Conservation (phyloP, 176 grass and related monocot species). For the Puya raimondii region DNA sequence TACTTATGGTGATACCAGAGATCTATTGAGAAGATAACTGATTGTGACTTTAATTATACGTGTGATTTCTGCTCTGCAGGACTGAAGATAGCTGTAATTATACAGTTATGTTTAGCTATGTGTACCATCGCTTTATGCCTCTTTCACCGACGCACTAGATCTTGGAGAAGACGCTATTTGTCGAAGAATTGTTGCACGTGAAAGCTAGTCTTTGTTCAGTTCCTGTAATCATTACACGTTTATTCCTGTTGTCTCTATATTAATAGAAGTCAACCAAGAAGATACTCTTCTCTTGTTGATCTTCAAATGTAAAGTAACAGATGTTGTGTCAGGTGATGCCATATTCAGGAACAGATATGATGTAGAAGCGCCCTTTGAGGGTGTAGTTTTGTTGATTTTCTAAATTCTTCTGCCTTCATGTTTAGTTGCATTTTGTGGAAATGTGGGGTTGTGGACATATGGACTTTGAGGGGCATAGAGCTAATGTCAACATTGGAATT, state of each 20-base stretch:
- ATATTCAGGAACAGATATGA: no score
- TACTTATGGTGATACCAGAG: slow-evolving; percentile 6
- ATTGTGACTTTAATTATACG: background rate
- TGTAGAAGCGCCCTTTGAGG: no score
- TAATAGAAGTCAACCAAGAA: background rate
- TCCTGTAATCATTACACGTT: background rate
- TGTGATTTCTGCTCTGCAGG: slow-evolving; percentile 36
- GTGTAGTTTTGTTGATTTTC: no score
- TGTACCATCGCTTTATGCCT: slow-evolving; percentile 40
- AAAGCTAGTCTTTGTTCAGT: background rate
- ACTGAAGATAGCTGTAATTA: slow-evolving; percentile 32
- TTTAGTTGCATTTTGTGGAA: no score
- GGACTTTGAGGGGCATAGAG: no score
- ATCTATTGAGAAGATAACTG: background rate
- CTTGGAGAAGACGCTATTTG: slow-evolving; percentile 36
- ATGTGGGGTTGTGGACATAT: no score
- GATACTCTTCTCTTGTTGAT: no score
- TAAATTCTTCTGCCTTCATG: no score
- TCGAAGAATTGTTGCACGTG: slow-evolving; percentile 45
- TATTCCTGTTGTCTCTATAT: background rate
- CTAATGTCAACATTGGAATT: no score
- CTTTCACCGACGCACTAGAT: slow-evolving; percentile 30
- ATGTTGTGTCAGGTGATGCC: no score
- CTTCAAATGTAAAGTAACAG: no score
- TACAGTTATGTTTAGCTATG: slow-evolving; percentile 46